Conservation (phyloP, 441 rosid genomes). For the Hura crepitans region DNA sequence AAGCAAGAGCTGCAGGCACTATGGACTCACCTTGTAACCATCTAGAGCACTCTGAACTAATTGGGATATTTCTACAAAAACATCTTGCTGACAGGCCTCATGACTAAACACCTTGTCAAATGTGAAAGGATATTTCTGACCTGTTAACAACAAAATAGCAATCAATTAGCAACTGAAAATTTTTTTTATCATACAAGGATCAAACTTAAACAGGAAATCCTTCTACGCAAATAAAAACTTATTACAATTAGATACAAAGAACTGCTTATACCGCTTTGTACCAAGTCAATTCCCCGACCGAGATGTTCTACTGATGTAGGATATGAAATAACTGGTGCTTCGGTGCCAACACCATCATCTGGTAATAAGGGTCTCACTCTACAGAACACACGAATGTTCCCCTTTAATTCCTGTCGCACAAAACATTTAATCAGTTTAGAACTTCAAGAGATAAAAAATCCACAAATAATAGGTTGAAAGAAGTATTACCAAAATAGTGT, state of each 20-base stretch:
- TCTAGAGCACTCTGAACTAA: constrained; percentile 94
- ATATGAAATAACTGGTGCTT: constrained; percentile 53
- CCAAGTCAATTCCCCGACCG: constrained; percentile 78
- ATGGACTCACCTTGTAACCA: constrained; percentile 71
- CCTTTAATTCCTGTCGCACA: constrained; percentile 76
- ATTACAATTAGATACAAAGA: not conserved
- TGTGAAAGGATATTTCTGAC: constrained; percentile 76
- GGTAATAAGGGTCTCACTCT: constrained; percentile 86
- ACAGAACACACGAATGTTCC: constrained; percentile 93
- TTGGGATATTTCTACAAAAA: constrained; percentile 92
- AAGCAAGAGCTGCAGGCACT: not conserved
- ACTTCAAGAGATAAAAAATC: constrained; percentile 12
- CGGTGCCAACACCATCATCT: constrained; percentile 67
- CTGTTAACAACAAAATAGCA: constrained; percentile 34
- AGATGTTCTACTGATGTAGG: constrained; percentile 68
- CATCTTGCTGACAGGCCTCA: constrained; percentile 82
- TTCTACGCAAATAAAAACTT: not conserved
- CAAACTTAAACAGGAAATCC: not conserved
- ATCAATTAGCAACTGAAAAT: not conserved
- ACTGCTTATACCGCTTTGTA: constrained; percentile 60
- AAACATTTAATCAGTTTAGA: not conserved
- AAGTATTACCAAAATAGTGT: constrained; percentile 71
- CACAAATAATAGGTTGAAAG: not conserved
- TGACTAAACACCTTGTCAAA: constrained; percentile 90
- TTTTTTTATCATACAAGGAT: not conserved